Evolutionary conservation across 768 basidiomycete genomes (phyloP).

Genomic region (Brasilioporus rufonigricans): DNA sequence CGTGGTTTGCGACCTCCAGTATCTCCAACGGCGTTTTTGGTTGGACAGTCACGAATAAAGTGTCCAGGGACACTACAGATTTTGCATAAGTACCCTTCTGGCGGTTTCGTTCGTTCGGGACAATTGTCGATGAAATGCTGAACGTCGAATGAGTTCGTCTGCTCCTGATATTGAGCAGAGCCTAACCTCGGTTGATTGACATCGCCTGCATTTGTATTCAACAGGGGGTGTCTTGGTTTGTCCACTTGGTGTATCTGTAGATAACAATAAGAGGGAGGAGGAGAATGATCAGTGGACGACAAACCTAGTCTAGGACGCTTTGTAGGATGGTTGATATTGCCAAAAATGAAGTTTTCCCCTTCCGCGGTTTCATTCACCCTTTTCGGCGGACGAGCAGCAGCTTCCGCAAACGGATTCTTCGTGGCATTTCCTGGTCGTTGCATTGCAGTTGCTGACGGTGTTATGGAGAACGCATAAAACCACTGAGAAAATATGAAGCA

Average conservation of each 20-base stretch:
- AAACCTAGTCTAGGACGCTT: slow-evolving; percentile 60
- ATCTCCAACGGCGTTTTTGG: slow-evolving; percentile 71
- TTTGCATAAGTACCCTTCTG: slow-evolving; percentile 85
- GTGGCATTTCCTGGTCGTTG: slow-evolving; percentile 62
- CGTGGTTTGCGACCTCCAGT: slow-evolving; percentile 82
- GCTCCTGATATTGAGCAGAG: background rate
- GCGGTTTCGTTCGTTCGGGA: slow-evolving; percentile 71
- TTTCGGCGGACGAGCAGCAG: slow-evolving; percentile 42
- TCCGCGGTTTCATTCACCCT: slow-evolving; percentile 47
- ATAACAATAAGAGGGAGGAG: background rate
- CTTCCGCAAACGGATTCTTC: slow-evolving; percentile 64
- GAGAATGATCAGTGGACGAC: slow-evolving; percentile 15
- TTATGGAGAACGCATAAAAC: slow-evolving; percentile 95
- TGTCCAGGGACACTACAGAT: slow-evolving; percentile 86
- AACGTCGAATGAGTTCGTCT: slow-evolving; percentile 1
- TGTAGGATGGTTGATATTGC: slow-evolving; percentile 50
- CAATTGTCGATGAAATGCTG: slow-evolving; percentile 79
- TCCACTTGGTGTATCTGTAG: slow-evolving; percentile 27
- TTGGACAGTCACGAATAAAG: slow-evolving; percentile 87
- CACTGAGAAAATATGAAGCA: slow-evolving; percentile 51
- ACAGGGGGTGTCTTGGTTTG: slow-evolving; percentile 58
- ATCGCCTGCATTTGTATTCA: slow-evolving; percentile 76
- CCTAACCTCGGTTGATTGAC: slow-evolving; percentile 70
- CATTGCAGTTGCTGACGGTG: slow-evolving; percentile 45
- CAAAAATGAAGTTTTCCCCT: slow-evolving; percentile 70